Evolutionary conservation across 352 stramenopile genomes (phyloP).

Genomic region (Phytophthora kernoviae): DNA sequence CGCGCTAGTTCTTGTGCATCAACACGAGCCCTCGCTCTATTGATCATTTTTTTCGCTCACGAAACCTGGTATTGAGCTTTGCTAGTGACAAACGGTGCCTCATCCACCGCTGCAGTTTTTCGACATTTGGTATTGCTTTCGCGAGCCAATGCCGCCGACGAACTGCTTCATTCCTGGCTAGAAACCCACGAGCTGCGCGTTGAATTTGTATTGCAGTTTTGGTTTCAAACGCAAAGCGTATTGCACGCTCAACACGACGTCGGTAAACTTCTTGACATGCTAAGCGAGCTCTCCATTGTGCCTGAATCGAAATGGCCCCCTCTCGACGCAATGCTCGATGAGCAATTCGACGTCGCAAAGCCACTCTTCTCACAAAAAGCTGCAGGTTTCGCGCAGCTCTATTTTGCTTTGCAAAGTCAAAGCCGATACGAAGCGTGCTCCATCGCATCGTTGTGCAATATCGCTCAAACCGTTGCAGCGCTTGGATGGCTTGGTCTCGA

Average conservation of each 20-base stretch:
- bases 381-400: slow-evolving; percentile 52
- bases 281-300: slow-evolving; percentile 33
- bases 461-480: slow-evolving; percentile 60
- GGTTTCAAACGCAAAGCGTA: slow-evolving; percentile 18
- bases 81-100: slow-evolving; percentile 17
- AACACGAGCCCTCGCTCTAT: slow-evolving; percentile 30
- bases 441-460: slow-evolving; percentile 62
- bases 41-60: slow-evolving; percentile 28
- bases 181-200: slow-evolving; percentile 20
- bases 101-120: slow-evolving; percentile 28
- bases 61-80: slow-evolving; percentile 31
- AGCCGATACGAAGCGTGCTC: slow-evolving; percentile 56
- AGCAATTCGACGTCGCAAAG: slow-evolving; percentile 33
- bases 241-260: slow-evolving; percentile 6
- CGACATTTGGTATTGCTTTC: slow-evolving; percentile 14
- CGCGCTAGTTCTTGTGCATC: slow-evolving; percentile 29
- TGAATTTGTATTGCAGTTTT: slow-evolving; percentile 38
- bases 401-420: slow-evolving; percentile 58
- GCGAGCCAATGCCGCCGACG: slow-evolving; percentile 21
- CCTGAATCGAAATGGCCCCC: slow-evolving; percentile 43
- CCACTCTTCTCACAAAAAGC: slow-evolving; percentile 50
- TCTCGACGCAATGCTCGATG: slow-evolving; percentile 20
- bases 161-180: slow-evolving; percentile 26
- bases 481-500: slow-evolving; percentile 43
- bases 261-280: slow-evolving; percentile 25